These are phyloP conservation scores for Petunia axillaris DNA, from an alignment of 257 asterid genomes.

Conservation along the genomic window DNA sequence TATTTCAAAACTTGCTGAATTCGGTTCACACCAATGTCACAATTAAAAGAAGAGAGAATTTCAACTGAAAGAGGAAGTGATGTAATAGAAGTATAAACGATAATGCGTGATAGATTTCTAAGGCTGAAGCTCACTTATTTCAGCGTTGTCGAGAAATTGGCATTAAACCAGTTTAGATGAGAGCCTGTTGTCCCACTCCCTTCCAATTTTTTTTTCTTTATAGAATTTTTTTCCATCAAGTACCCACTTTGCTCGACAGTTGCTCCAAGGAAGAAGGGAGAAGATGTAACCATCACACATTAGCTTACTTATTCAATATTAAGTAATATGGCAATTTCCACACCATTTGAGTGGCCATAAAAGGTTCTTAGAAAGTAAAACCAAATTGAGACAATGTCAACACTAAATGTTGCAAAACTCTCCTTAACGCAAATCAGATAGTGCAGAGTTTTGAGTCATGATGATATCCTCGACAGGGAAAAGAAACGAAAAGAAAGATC, in stretches of 20 bases:
- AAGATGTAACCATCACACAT: conserved; percentile 3
- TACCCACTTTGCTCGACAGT: neutral
- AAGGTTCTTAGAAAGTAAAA: conserved; percentile 15
- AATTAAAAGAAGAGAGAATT: too few relatives aligned
- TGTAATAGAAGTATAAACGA: too few relatives aligned
- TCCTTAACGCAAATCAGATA: neutral
- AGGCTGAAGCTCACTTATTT: neutral
- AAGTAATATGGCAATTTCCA: neutral
- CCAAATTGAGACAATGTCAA: conserved; percentile 14
- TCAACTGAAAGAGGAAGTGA: too few relatives aligned
- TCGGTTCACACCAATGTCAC: too few relatives aligned
- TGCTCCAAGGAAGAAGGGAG: conserved; percentile 20
- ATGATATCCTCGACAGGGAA: neutral
- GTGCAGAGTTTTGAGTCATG: neutral
- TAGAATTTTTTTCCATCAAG: neutral
- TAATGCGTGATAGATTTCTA: too few relatives aligned
- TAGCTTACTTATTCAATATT: neutral
- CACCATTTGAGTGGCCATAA: neutral
- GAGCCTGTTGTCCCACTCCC: neutral
- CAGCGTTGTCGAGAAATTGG: conserved; percentile 14
- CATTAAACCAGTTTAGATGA: neutral
- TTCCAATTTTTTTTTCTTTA: neutral
- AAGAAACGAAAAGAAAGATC: neutral
- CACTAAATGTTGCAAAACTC: neutral
- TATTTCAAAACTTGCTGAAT: too few relatives aligned